A percentile compares a stretch with the other conserved stretches of the same genome.
phyloP scores from a whole-genome alignment of 1,139 yeast genomes.

The Lodderomyces orthopsilosis region DNA sequence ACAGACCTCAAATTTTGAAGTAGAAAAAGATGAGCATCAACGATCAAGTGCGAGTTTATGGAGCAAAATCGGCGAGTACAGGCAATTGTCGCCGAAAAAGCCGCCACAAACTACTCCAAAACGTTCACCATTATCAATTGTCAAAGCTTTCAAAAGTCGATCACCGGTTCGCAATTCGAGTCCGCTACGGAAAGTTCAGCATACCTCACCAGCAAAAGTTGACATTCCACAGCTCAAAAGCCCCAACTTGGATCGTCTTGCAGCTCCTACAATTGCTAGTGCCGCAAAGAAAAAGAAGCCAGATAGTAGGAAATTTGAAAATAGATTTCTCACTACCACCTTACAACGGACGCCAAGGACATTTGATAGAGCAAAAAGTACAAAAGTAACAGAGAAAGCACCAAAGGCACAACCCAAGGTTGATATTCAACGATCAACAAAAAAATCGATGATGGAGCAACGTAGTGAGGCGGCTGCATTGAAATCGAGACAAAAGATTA shows the following conservation, averaged over 20 bases:
- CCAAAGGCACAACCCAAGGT: not conserved
- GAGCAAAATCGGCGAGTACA: slow-evolving; percentile 9
- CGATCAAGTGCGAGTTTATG: slow-evolving; percentile 6
- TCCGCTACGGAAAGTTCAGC: not conserved
- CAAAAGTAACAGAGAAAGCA: not conserved
- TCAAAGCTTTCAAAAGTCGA: not conserved
- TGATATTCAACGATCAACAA: slow-evolving; percentile 18
- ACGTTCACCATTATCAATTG: not conserved
- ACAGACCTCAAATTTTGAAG: not conserved
- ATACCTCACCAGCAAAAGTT: not conserved
- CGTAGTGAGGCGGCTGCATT: slow-evolving; percentile 28
- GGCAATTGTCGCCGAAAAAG: slow-evolving; percentile 11
- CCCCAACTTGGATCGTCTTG: slow-evolving; percentile 17
- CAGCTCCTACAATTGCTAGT: slow-evolving; percentile 31
- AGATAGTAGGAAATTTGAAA: slow-evolving; percentile 11
- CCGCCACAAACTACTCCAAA: not conserved
- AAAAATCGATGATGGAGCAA: slow-evolving; percentile 32
- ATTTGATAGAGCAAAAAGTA: not conserved
- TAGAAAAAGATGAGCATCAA: not conserved
- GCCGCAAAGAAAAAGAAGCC: slow-evolving; percentile 22
- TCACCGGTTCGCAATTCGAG: slow-evolving; percentile 1
- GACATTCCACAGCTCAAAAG: slow-evolving; percentile 2
- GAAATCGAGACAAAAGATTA: slow-evolving; percentile 27
- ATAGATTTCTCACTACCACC: slow-evolving; percentile 35
- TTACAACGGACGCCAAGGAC: slow-evolving; percentile 17